Evolutionary conservation across 805 yeast species (phyloP).

Genomic region (Starmerella stellata): DNA sequence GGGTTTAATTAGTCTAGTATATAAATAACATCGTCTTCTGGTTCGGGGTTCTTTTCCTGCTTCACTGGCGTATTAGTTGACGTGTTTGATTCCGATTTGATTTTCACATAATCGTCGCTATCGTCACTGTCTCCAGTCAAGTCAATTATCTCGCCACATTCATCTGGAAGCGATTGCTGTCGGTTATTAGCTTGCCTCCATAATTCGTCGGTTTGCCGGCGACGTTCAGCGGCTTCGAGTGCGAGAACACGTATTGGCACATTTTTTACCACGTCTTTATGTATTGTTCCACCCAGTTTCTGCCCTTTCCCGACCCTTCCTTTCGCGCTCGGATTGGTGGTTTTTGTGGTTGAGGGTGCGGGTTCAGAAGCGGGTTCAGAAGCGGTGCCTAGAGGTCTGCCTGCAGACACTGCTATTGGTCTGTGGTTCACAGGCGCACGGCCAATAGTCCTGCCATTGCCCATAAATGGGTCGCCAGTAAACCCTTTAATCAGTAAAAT

Average conservation of each 20-base stretch:
- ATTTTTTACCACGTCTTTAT: constrained; percentile 25
- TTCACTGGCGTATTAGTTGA: background rate
- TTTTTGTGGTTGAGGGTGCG: no score
- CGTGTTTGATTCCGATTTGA: no score
- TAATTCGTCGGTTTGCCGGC: constrained; percentile 22
- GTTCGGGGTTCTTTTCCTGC: background rate
- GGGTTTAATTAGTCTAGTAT: background rate
- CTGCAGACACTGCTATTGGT: no score
- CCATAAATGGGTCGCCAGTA: constrained; percentile 31
- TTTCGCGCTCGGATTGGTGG: no score
- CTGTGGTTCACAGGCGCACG: constrained; percentile 8
- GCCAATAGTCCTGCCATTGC: constrained; percentile 34
- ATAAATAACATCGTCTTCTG: background rate
- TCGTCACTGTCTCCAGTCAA: constrained; percentile 7
- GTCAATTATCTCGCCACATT: constrained; percentile 7
- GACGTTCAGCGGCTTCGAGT: constrained; percentile 44
- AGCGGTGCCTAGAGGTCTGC: no score
- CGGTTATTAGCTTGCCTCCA: constrained; percentile 10
- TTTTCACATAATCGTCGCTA: no score
- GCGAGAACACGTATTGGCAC: constrained; percentile 30
- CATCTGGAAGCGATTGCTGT: constrained; percentile 4
- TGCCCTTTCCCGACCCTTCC: constrained; percentile 17
- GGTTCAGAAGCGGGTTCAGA: no score
- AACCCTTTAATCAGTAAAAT: constrained; percentile 27
- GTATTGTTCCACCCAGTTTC: constrained; percentile 25